phyloP scores from a whole-genome alignment of 345 rosid species.

The Anacardium occidentale region DNA sequence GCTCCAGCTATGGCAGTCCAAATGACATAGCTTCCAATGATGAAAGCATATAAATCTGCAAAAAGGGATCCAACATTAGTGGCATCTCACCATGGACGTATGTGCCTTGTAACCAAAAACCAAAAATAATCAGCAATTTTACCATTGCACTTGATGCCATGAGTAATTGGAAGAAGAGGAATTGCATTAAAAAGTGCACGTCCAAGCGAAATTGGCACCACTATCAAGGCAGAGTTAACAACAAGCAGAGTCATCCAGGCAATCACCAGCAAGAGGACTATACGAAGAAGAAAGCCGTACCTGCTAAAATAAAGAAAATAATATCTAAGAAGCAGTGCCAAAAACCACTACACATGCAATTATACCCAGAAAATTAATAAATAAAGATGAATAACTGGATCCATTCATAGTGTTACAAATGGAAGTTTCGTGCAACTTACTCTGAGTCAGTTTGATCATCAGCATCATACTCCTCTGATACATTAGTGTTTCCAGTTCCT shows the following conservation, averaged over 20 bases:
- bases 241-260: slow-evolving; percentile 97
- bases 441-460: slow-evolving; percentile 90
- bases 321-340: background rate
- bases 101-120: background rate
- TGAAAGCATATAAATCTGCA: slow-evolving; percentile 87
- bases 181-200: slow-evolving; percentile 87
- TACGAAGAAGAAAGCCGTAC: slow-evolving; percentile 80
- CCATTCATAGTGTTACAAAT: slow-evolving; percentile 4
- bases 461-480: slow-evolving; percentile 61
- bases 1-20: slow-evolving; percentile 91
- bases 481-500: slow-evolving; percentile 38
- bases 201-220: slow-evolving; percentile 88
- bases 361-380: slow-evolving; percentile 26
- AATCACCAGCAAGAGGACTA: slow-evolving; percentile 75
- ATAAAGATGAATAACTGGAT: background rate
- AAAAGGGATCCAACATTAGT: slow-evolving; percentile 19
- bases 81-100: slow-evolving; percentile 4
- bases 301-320: slow-evolving; percentile 46
- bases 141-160: slow-evolving; percentile 98
- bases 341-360: background rate
- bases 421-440: slow-evolving; percentile 47
- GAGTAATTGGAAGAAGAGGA: slow-evolving; percentile 94
- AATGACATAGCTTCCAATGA: slow-evolving; percentile 90
- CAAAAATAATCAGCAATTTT: slow-evolving; percentile 22
- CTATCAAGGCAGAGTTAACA: slow-evolving; percentile 86